These are phyloP conservation scores for Terana coerulea DNA, from an alignment of 768 basidiomycete genomes.

Conservation along the genomic window DNA sequence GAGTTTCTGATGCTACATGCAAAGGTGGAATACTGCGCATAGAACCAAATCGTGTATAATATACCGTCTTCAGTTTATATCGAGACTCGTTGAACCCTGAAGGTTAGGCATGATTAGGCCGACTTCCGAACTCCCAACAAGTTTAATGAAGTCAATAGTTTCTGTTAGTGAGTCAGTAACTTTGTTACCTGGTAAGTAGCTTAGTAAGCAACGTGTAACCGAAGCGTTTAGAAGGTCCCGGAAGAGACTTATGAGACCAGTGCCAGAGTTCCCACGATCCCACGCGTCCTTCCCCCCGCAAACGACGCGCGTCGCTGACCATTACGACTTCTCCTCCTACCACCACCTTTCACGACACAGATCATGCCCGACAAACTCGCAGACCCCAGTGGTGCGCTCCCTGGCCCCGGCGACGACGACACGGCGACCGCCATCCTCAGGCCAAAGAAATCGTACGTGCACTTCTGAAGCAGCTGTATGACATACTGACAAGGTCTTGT, in stretches of 20 bases:
- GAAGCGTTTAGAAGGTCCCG: constrained; percentile 18
- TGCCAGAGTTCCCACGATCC: constrained; percentile 18
- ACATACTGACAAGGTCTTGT: constrained; percentile 6
- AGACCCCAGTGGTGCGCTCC: constrained; percentile 80
- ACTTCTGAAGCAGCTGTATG: constrained; percentile 15
- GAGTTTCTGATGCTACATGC: too few relatives aligned
- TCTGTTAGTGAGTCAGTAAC: too few relatives aligned
- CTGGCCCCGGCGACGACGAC: constrained; percentile 86
- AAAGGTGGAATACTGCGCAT: too few relatives aligned
- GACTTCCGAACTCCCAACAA: too few relatives aligned
- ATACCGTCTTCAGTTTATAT: too few relatives aligned
- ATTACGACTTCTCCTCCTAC: constrained; percentile 11
- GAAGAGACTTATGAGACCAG: constrained; percentile 20
- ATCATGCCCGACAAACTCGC: constrained; percentile 32
- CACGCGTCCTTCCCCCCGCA: constrained; percentile 18
- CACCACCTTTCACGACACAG: constrained; percentile 18
- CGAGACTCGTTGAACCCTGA: too few relatives aligned
- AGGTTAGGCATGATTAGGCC: too few relatives aligned
- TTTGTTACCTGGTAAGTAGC: too few relatives aligned
- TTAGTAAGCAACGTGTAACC: too few relatives aligned
- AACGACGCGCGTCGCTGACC: constrained; percentile 29
- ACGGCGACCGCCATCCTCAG: constrained; percentile 92
- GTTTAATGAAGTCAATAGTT: too few relatives aligned
- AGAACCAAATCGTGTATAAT: too few relatives aligned
- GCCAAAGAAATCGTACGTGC: constrained; percentile 93